Base-by-base conservation (phyloP, 2,329 filamentous ascomycete genomes). In the Diaporthe eres region DNA sequence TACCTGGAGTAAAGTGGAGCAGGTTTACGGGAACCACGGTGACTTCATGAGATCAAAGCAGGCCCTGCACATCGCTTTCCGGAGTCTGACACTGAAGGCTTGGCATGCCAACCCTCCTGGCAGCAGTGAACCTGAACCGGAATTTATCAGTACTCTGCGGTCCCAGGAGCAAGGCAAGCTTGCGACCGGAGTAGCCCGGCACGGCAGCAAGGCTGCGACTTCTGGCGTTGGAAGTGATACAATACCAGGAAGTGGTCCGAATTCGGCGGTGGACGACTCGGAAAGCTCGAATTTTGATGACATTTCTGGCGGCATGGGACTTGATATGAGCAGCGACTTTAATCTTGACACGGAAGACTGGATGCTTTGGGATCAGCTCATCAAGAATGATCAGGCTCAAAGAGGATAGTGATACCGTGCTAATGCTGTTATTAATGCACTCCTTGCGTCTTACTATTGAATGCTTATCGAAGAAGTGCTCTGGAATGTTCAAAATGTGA, bases 71-170 rank as follows among this genome's bases (percentile, higher is more conserved):
- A 74, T 79, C 4, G 80, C 81, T 2, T 79, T 84, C 74, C 76
- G 81, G 31, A 77, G 79, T 2, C 78, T 84, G 19, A 81, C 82
- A 19, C 60, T 85, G 25, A 83, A 82, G 65, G 83, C 82, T 2
- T 85, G 82, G 83, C 78, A 81, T 34, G 77, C 77, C 4, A 77
- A 77, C 22, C 77, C 74, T 13, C 76, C 73, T 22, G 74, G 75
- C 6, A 44, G 28, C 4, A 34, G 19, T 12, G 61, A 31, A 2
- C 44, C 74, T 4, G 80, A 80, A 53, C 80, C 81, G 3, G 31
- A 31, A 6, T 81, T 80, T 37, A 80, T 82, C 47, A 68, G 77
- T 75, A 82, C 74, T 47, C 75, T 74, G 79, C 78, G 71, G n/a
- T 60, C 53, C n/a, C 34, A 47, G 25, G 67, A 70, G 7, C 60